Conservation (phyloP, 768 basidiomycete species). For the Punctularia strigosozonata region DNA sequence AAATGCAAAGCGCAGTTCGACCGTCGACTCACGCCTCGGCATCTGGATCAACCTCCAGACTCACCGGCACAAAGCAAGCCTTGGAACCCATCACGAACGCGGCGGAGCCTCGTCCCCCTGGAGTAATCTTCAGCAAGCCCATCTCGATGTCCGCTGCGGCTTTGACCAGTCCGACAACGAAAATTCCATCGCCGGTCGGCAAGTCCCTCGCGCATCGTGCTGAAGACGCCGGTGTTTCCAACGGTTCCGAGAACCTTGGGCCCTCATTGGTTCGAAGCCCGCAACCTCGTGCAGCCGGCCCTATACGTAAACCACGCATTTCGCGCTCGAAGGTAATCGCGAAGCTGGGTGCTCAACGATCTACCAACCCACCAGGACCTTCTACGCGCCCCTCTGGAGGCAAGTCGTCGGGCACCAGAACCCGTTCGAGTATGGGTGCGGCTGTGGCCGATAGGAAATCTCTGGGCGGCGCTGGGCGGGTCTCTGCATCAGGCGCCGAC, state of each 20-base stretch:
- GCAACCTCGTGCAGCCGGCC: not conserved
- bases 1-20: constrained; percentile 19
- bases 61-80: constrained; percentile 10
- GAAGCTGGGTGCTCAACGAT: constrained; percentile 60
- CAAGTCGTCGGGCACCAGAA: constrained; percentile 5
- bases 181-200: not conserved
- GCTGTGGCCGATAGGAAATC: constrained; percentile 20
- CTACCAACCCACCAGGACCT: constrained; percentile 22
- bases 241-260: constrained; percentile 5
- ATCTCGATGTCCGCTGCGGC: constrained; percentile 21
- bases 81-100: constrained; percentile 23
- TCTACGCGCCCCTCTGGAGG: constrained; percentile 5
- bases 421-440: constrained; percentile 36
- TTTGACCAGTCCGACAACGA: constrained; percentile 8
- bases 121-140: constrained; percentile 41
- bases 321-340: constrained; percentile 77
- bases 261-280: not conserved
- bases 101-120: constrained; percentile 10
- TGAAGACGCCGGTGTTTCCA: not conserved
- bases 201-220: not conserved
- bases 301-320: constrained; percentile 48
- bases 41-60: constrained; percentile 15
- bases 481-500: constrained; percentile 12
- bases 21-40: constrained; percentile 5
- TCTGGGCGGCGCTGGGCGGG: constrained; percentile 17